phyloP scores from a whole-genome alignment of 2,329 filamentous ascomycete genomes.

The Cordyceps militaris region DNA sequence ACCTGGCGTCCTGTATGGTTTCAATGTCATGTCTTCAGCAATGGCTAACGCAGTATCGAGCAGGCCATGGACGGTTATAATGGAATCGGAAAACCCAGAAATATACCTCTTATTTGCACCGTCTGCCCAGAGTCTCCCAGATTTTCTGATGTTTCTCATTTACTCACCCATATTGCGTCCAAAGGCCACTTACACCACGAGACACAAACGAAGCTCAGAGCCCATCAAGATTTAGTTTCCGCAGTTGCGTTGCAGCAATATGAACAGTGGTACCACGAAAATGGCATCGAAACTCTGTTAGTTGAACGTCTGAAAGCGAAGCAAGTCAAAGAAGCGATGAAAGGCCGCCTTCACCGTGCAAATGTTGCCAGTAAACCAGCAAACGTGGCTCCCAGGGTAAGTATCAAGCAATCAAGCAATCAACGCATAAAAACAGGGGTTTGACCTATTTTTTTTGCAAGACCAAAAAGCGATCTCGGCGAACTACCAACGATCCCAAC shows the following conservation, averaged over 20 bases:
- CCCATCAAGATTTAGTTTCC: slow-evolving; percentile 60
- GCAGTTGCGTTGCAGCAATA: slow-evolving; percentile 57
- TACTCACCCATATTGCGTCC: slow-evolving; percentile 86
- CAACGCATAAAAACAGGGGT: not conserved
- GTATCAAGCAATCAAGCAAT: not conserved
- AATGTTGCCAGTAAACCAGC: slow-evolving; percentile 18
- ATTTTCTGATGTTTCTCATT: slow-evolving; percentile 86
- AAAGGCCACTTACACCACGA: slow-evolving; percentile 85
- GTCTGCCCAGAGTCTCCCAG: slow-evolving; percentile 73
- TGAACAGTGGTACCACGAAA: slow-evolving; percentile 68
- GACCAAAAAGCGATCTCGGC: slow-evolving; percentile 26
- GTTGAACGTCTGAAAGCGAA: slow-evolving; percentile 72
- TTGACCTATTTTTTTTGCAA: slow-evolving; percentile 11
- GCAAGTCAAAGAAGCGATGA: slow-evolving; percentile 55
- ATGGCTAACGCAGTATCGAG: slow-evolving; percentile 14
- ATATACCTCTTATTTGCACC: slow-evolving; percentile 68
- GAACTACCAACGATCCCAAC: slow-evolving; percentile 16
- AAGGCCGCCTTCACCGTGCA: slow-evolving; percentile 40
- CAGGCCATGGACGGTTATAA: slow-evolving; percentile 29
- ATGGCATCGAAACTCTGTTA: slow-evolving; percentile 66
- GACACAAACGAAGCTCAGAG: slow-evolving; percentile 71
- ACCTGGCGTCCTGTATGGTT: slow-evolving; percentile 2
- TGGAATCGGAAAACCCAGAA: slow-evolving; percentile 18
- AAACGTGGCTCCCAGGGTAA: slow-evolving; percentile 13
- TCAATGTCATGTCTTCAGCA: not conserved